phyloP scores from a whole-genome alignment of 768 basidiomycete species.

The Leccinum imitatum region DNA sequence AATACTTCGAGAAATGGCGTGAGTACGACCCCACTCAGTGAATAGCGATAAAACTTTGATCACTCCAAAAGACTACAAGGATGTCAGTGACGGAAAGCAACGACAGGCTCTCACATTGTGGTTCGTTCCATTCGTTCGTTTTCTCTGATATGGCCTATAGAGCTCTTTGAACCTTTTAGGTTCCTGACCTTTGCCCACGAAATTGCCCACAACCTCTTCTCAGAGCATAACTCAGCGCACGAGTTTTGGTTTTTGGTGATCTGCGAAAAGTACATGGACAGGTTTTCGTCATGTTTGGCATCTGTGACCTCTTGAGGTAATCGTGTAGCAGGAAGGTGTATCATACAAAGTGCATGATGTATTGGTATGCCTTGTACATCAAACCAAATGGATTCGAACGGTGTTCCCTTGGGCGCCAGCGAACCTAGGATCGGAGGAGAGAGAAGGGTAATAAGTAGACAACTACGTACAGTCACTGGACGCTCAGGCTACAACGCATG shows the following conservation, averaged over 20 bases:
- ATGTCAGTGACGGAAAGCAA: not conserved
- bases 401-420: no score
- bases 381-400: no score
- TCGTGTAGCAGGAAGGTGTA: not conserved
- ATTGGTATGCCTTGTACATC: no score
- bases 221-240: not conserved
- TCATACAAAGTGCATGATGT: not conserved
- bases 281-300: not conserved
- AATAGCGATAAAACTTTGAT: not conserved
- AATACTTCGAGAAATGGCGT: slow-evolving; percentile 86
- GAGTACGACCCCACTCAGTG: slow-evolving; percentile 31
- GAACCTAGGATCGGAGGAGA: no score
- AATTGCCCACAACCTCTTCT: not conserved
- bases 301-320: not conserved
- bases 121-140: not conserved
- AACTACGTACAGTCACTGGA: no score
- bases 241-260: slow-evolving; percentile 1
- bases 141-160: not conserved
- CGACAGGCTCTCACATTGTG: slow-evolving; percentile 1
- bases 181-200: not conserved
- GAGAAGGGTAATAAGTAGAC: no score
- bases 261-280: not conserved
- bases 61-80: slow-evolving; percentile 2
- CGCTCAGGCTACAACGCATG: no score
- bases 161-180: not conserved